These are phyloP conservation scores for Marchantia polymorpha DNA, from an alignment of 225 moss, liverwort and hornwort species.

Conservation along the genomic window DNA sequence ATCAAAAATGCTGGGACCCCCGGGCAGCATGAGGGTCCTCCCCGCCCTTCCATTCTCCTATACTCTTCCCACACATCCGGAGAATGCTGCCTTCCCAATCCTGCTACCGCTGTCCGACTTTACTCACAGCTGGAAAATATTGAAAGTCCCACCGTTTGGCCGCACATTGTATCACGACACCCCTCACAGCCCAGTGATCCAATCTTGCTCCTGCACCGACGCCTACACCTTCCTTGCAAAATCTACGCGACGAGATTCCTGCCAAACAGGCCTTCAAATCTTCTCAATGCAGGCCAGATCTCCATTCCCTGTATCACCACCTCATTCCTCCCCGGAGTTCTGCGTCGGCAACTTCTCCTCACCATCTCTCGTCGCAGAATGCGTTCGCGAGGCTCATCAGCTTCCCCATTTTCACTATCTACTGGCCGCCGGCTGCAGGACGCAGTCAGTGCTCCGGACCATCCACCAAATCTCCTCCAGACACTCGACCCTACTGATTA, in stretches of 20 bases:
- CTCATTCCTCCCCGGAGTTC: not conserved
- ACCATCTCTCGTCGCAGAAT: not conserved
- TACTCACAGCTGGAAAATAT: not conserved
- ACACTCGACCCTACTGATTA: not conserved
- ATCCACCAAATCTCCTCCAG: not conserved
- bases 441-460: not conserved
- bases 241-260: slow-evolving; percentile 25
- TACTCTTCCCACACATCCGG: slow-evolving; percentile 37
- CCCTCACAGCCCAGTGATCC: not conserved
- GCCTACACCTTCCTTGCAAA: slow-evolving; percentile 3
- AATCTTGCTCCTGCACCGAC: not conserved
- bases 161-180: slow-evolving; percentile 4
- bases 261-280: slow-evolving; percentile 13
- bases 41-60: slow-evolving; percentile 43
- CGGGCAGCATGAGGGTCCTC: slow-evolving; percentile 42
- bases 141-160: not conserved
- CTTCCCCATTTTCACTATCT: not conserved
- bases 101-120: not conserved
- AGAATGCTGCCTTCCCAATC: slow-evolving; percentile 11
- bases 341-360: not conserved
- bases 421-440: not conserved
- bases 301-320: slow-evolving; percentile 13
- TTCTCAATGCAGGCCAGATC: slow-evolving; percentile 14
- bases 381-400: not conserved
- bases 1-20: slow-evolving; percentile 39